Base-by-base conservation (phyloP, 2,329 filamentous ascomycete genomes). In the Zymoseptoria pseudotritici region DNA sequence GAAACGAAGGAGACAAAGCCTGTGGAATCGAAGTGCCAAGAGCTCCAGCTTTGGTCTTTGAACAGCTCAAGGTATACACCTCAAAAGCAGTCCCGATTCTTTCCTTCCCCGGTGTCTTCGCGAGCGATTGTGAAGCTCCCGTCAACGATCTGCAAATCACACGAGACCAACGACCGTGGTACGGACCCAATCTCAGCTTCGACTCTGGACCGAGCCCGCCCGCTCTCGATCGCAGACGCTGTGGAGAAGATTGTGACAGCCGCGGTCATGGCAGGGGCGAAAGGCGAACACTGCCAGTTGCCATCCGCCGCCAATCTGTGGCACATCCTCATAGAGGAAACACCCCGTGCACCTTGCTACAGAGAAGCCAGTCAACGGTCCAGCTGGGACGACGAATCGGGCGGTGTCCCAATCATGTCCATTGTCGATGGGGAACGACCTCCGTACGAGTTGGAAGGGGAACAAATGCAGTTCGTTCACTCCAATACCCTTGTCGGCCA, bases 31-130 rank as follows among this genome's bases (percentile, higher is more conserved):
- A 19, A 19, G 2, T 61, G 57, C 26, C 59, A 63, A 42, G 65
- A 65, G 20, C 10, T 68, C 36, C 67, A 66, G 55, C 53, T 66
- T 17, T 69, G 67, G 65, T 58, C 11, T 46, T 46, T 46, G 11
- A 46, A n/a, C 36, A 46, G 10, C 36, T 17, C 36, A 17, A 46
- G 55, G n/a, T 42, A 57, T 17, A 61, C 61, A 49, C 64, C 64
- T 29, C 60, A 60, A 26, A 69, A 68, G 60, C 62, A 66, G 53
- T 72, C 69, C 19, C 63, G 69, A 22, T 72, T 70, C 63, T 71
- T 72, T 51, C 69, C 70, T 24, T 51, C 62, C 20, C 58, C 36
- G 2, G 11, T 46, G 36, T 46, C 36, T 46, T 29, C 60, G n/a
- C 63, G 58, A 57, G 66, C 64, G 4, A 63, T 20, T 10, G 62